These are phyloP conservation scores for Strobilomyces echinocephalus DNA, from an alignment of 768 basidiomycete species.

Conservation along the genomic window DNA sequence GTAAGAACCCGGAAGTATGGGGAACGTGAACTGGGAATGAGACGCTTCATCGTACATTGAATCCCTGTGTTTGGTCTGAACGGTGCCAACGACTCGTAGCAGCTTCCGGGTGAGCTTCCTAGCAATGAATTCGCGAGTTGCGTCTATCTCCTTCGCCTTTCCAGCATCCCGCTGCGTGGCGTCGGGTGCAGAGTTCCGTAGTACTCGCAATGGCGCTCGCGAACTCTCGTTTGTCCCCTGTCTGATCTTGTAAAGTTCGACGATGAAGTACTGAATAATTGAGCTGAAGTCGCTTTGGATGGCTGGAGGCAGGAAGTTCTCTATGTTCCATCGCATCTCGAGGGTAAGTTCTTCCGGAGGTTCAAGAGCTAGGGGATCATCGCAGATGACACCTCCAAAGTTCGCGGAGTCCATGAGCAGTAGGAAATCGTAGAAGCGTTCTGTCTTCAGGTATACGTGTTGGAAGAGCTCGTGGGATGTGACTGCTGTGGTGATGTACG, in stretches of 20 bases:
- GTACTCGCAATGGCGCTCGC: slow-evolving; percentile 67
- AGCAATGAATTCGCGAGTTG: slow-evolving; percentile 69
- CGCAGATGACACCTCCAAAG: slow-evolving; percentile 83
- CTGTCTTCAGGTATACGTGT: slow-evolving; percentile 80
- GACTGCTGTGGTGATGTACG: slow-evolving; percentile 90
- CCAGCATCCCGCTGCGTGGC: slow-evolving; percentile 59
- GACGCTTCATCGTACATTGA: slow-evolving; percentile 51
- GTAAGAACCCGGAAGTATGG: slow-evolving; percentile 81
- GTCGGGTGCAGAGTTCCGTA: slow-evolving; percentile 64
- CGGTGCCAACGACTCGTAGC: slow-evolving; percentile 60
- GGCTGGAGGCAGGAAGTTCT: slow-evolving; percentile 78
- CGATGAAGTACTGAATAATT: slow-evolving; percentile 76
- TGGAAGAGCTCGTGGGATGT: slow-evolving; percentile 95
- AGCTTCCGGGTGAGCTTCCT: slow-evolving; percentile 78
- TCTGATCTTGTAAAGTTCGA: slow-evolving; percentile 75
- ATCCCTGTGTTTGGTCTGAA: slow-evolving; percentile 58
- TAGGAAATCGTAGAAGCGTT: slow-evolving; percentile 89
- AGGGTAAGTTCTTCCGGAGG: slow-evolving; percentile 64
- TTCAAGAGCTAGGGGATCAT: slow-evolving; percentile 66
- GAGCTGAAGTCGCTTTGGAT: slow-evolving; percentile 73
- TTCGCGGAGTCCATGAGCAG: slow-evolving; percentile 96
- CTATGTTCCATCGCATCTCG: slow-evolving; percentile 91
- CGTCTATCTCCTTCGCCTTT: slow-evolving; percentile 66
- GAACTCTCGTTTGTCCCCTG: slow-evolving; percentile 54
- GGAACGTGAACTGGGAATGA: slow-evolving; percentile 68